Base-by-base conservation (phyloP, 805 yeast genomes). In the Ogataea dorogensis region DNA sequence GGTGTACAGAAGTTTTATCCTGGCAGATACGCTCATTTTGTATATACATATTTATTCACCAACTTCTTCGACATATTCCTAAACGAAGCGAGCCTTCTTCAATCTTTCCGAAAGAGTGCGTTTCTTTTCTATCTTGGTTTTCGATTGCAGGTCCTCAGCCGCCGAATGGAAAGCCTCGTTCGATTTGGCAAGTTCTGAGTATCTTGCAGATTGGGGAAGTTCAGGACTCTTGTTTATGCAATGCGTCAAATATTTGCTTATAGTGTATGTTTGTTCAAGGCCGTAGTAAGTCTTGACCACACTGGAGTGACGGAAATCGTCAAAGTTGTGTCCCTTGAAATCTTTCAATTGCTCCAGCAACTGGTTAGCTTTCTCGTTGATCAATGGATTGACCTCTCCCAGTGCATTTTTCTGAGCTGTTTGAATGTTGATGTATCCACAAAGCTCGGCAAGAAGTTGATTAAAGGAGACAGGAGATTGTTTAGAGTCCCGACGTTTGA, bases 221-320 rank as follows among this genome's bases (percentile, higher is more conserved):
- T 31, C 37, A 7, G 47, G 48, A 10, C 41, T 35, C 8, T 37
- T 24, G 8, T 7, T 17, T 10, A 50, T 46, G 13, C 46, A 38
- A 22, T 30, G 24, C 28, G 40, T 34, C 17, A 53, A 42, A 18
- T 39, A 33, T 22, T 42, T 48, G 36, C 40, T 27, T 8, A 51
- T 31, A 11, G 43, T 33, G 35, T 50, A 53, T 10, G 43, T 39
- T 31, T 49, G 51, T 23, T 48, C 44, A 36, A 43, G 40, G 24
- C 44, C 29, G 10, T 33, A 25, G 21, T 33, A 46, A 24, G 30
- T 28, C 22, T 33, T 38, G 19, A 31, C 19, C 14, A 39, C 33
- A 17, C 31, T 28, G 20, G 29, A 14, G n/a, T 42, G 36, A 3
- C 30, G 22, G 17, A 26, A 40, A 8, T 28, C 34, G 11, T 28